Base-by-base conservation (phyloP, 768 basidiomycete genomes). In the Rubroboletus pulcherrimus region DNA sequence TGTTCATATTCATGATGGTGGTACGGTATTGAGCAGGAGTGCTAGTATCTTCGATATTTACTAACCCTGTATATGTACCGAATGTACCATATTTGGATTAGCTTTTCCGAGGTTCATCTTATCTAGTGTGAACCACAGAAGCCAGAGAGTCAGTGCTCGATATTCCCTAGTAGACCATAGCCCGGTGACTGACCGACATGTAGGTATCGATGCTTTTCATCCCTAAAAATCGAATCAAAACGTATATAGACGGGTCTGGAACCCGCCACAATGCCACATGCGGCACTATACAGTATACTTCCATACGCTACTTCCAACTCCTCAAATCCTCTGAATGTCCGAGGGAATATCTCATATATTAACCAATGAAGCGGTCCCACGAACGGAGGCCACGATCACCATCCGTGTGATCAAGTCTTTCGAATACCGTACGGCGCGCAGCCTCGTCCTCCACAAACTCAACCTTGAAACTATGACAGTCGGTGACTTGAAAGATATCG, bases 381-480 rank as follows among this genome's bases (percentile, higher is more conserved):
- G 74, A 62, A 86, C 87, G 3, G 78, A 84, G 57, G 92, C 93
- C 21, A 93, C 92, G 5, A 74, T 98, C 54, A 98, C 96, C 7
- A 71, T 98, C 47, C 86, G 96, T 33, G 80, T 98, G 58, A 91
- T 99, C 76, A 99, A 99, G 69, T 93, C 91, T 19, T 96, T 99
- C 70, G 86, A 85, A 66, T 98, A 84, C 71, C 83, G 96, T 53
- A 98, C 94, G 52, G 89, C 93, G 68, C 87, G 87, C 62, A 87
- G 83, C 66, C 80, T 98, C 60, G 86, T 99, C 50, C 78, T 98
- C 49, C 89, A 86, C 65, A 77, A 87, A 62, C 64, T 95, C 57
- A 84, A 99, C 68, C 83, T 97, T 58, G 83, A 86, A 61, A 76
- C 76, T 2, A 85, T 81, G n/a, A 93, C 93, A 2, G 86, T 94